phyloP scores from a whole-genome alignment of 768 basidiomycete species.

The Pleurotus platypus region DNA sequence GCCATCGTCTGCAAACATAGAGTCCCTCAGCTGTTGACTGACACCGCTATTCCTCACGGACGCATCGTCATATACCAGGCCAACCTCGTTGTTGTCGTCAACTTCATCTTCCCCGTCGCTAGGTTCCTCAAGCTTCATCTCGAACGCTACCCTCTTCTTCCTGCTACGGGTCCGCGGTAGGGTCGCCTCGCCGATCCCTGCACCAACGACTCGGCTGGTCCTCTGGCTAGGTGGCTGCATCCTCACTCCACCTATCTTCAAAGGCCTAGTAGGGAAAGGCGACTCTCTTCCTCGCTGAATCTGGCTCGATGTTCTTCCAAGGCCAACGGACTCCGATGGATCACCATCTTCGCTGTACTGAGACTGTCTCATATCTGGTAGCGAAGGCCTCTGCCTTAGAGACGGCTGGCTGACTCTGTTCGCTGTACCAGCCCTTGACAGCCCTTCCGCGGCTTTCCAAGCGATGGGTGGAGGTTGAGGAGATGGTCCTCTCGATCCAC shows the following conservation, averaged over 20 bases:
- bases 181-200: no score
- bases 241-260: conserved; percentile 22
- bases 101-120: conserved; percentile 19
- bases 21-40: neutral
- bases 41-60: neutral
- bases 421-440: neutral
- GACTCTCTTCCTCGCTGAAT: conserved; percentile 44
- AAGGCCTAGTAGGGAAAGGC: conserved; percentile 48
- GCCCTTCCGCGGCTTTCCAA: neutral
- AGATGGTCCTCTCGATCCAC: neutral
- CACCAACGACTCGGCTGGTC: no score
- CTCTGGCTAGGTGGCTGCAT: neutral
- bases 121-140: conserved; percentile 12
- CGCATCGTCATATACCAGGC: conserved; percentile 19
- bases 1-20: neutral
- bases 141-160: conserved; percentile 9
- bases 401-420: conserved; percentile 6
- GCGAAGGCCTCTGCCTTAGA: conserved; percentile 6
- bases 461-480: conserved; percentile 1
- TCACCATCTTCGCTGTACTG: neutral
- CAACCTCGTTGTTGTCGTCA: conserved; percentile 24
- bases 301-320: conserved; percentile 7
- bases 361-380: neutral
- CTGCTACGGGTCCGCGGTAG: neutral
- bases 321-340: neutral